Base-by-base conservation (phyloP, 768 basidiomycete species). In the Tricholomella constricta region DNA sequence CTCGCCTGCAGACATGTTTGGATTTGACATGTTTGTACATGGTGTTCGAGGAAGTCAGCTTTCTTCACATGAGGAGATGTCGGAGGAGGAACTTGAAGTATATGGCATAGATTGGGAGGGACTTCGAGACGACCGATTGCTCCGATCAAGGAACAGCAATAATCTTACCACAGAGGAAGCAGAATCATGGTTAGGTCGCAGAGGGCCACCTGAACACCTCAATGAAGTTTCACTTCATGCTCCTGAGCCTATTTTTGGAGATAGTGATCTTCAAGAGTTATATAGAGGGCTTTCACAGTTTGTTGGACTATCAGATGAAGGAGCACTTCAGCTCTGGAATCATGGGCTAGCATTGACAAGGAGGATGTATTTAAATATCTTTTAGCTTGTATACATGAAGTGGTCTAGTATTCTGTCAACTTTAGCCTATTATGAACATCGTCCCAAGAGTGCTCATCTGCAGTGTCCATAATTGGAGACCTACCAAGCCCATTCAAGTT, bases 71-170 rank as follows among this genome's bases (percentile, higher is more conserved):
- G 22, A 41, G 22, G 41, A 45, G 29, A 46, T 63, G 42, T n/a
- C 45, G 14, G 52, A 50, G 11, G 59, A 56, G 6, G 60, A 65
- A 17, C 46, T 57, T 11, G 65, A 64, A 48, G 60, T 55, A 2
- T 65, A 58, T 57, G 66, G 63, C 12, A 57, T 69, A 14, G 69
- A 70, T 49, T 69, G 66, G 66, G 60, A 64, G 31, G 69, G 42
- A 5, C 45, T 65, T 0, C 52, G 58, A 10, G 53, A 65, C 15
- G 59, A 62, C 15, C 23, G 53, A 11, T 29, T 66, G 15, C 47
- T 59, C 23, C 37, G 22, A 38, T 14, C 56, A 49, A 27, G 20
- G 20, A 84, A 87, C 84, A 80, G 86, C 89, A 51, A 51, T 27
- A 38, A 41, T 5, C 22, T 22, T 2, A 19, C 3, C n/a, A 4